A percentile compares a stretch with the other conserved stretches of the same genome.
These are phyloP conservation scores for Ceratocystis cacaofunesta DNA, from an alignment of 2,329 filamentous ascomycete genomes.

Conservation along the genomic window DNA sequence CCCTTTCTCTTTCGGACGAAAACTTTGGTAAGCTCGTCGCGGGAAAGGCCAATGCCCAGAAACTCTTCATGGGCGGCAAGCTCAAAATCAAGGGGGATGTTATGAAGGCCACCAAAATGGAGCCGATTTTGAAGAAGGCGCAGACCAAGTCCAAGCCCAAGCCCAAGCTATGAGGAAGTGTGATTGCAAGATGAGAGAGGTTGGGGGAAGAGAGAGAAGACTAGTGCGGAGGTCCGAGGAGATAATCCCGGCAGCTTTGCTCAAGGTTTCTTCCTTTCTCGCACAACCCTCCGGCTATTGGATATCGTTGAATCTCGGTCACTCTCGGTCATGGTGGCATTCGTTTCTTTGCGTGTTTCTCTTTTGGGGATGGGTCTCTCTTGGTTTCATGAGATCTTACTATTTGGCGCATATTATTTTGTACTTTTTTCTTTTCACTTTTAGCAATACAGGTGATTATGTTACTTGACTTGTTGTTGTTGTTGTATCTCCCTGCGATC, in stretches of 20 bases:
- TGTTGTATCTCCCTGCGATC: no score
- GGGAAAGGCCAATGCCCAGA: conserved; percentile 88
- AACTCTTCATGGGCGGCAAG: conserved; percentile 95
- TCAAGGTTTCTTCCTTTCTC: not conserved
- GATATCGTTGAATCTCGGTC: no score
- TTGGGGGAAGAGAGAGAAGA: not conserved
- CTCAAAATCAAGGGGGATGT: conserved; percentile 96
- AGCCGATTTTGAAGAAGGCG: conserved; percentile 80
- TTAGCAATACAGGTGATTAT: not conserved
- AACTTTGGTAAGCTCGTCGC: conserved; percentile 73
- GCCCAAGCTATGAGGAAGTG: conserved; percentile 57
- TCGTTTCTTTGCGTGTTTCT: conserved; percentile 1
- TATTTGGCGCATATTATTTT: not conserved
- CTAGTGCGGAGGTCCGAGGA: not conserved
- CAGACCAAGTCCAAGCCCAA: conserved; percentile 74
- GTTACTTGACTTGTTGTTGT: not conserved
- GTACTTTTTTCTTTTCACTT: not conserved
- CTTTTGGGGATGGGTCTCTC: not conserved
- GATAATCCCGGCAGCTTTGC: not conserved
- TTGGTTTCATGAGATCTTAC: not conserved
- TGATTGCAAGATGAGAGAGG: not conserved
- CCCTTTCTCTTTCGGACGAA: conserved; percentile 66
- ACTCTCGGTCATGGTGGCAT: not conserved
- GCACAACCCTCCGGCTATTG: no score
- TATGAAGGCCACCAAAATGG: conserved; percentile 97